phyloP scores from a whole-genome alignment of 169 alveolate species.

The Plasmodium inui region DNA sequence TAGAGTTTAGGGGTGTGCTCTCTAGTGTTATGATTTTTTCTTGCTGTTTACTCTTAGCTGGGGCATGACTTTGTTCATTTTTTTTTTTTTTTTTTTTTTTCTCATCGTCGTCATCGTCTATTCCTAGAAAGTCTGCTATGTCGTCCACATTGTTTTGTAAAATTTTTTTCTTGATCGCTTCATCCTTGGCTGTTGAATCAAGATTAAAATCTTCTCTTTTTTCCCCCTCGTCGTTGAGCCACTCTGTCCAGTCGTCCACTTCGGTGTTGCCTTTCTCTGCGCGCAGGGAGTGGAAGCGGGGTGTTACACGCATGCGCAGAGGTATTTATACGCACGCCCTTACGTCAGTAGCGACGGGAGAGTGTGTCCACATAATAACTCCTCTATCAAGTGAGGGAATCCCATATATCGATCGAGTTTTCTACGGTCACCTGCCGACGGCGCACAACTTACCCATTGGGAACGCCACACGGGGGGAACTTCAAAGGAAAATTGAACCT shows the following conservation, averaged over 20 bases:
- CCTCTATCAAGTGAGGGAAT: neutral
- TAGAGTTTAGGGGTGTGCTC: conserved; percentile 43
- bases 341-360: neutral
- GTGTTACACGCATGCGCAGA: neutral
- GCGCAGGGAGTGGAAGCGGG: neutral
- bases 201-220: conserved; percentile 29
- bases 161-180: conserved; percentile 37
- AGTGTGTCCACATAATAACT: neutral
- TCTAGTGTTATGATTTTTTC: conserved; percentile 58
- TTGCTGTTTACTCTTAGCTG: conserved; percentile 10
- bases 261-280: neutral
- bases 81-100: conserved; percentile 17
- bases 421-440: neutral
- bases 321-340: neutral
- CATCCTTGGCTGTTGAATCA: neutral
- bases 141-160: conserved; percentile 54
- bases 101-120: conserved; percentile 7
- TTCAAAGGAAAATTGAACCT: neutral
- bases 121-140: conserved; percentile 60
- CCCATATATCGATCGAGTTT: neutral
- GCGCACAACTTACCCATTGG: neutral
- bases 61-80: conserved; percentile 10
- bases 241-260: conserved; percentile 66
- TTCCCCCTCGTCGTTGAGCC: conserved; percentile 60
- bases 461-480: neutral